These are phyloP conservation scores for Stachybotrys chlorohalonatus DNA, from an alignment of 2,329 filamentous ascomycete species.

Conservation along the genomic window DNA sequence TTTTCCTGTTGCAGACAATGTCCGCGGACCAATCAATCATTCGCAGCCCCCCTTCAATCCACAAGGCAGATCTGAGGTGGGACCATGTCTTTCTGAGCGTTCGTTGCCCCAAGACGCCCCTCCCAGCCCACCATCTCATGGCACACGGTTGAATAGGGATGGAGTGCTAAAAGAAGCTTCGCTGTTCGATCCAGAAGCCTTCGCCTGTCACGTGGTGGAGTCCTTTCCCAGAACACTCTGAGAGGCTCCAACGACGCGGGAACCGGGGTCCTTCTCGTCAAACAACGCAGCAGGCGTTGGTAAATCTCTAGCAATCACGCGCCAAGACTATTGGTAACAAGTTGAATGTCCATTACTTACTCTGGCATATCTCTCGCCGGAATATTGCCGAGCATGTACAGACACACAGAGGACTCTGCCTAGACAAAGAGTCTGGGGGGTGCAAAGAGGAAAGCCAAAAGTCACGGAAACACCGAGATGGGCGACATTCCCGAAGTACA, in stretches of 20 bases:
- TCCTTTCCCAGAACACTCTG: background rate
- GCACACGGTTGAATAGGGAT: background rate
- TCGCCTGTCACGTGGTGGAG: background rate
- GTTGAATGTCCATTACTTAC: background rate
- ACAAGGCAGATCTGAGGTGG: conserved; percentile 14
- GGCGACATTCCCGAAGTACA: conserved; percentile 1
- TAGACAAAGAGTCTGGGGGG: background rate
- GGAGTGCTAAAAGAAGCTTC: background rate
- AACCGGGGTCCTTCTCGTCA: background rate
- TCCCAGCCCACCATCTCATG: background rate
- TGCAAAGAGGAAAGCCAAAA: background rate
- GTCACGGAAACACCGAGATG: background rate
- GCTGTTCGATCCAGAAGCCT: conserved; percentile 1
- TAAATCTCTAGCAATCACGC: background rate
- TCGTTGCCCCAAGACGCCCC: conserved; percentile 7
- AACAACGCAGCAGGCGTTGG: background rate
- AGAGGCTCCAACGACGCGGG: background rate
- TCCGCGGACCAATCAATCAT: conserved; percentile 3
- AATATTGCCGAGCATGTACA: background rate
- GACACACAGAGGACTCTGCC: background rate
- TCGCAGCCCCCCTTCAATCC: conserved; percentile 6
- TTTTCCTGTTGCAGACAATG: no score
- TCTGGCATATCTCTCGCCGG: background rate
- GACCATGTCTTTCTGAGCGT: conserved; percentile 3
- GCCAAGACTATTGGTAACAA: background rate